A percentile compares a stretch with the other conserved stretches of the same genome.
Evolutionary conservation across 73 alveolate species (phyloP).

Genomic region (Blepharisma japonicum): DNA sequence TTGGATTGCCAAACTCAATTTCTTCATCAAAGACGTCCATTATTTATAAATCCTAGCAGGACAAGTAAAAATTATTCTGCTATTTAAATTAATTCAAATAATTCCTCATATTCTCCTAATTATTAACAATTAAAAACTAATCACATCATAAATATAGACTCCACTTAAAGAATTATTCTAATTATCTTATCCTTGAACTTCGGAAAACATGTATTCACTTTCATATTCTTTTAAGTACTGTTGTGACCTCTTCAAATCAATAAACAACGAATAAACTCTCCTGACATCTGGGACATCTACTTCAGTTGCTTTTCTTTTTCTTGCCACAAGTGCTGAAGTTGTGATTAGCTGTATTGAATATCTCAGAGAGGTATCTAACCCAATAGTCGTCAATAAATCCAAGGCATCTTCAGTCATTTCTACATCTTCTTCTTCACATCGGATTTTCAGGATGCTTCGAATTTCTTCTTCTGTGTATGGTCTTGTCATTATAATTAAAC

Average conservation of each 20-base stretch:
- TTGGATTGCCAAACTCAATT: too few relatives aligned
- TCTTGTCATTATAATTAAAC: conserved; percentile 87
- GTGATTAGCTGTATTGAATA: conserved; percentile 89
- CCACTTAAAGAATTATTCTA: too few relatives aligned
- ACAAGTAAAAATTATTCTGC: too few relatives aligned
- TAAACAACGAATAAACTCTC: conserved; percentile 86
- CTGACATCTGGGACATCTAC: conserved; percentile 90
- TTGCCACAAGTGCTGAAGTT: conserved; percentile 76
- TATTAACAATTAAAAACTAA: too few relatives aligned
- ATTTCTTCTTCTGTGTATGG: conserved; percentile 87
- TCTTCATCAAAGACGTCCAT: too few relatives aligned
- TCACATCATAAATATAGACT: too few relatives aligned
- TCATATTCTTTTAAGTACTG: conserved; percentile 84
- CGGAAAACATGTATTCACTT: conserved; percentile 69
- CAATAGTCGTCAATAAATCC: conserved; percentile 88
- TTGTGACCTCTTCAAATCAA: conserved; percentile 85
- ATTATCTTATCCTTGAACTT: conserved; percentile 31
- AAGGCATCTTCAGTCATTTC: conserved; percentile 93
- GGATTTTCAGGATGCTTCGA: conserved; percentile 83
- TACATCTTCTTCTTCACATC: conserved; percentile 96
- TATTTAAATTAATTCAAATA: too few relatives aligned
- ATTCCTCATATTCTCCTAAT: too few relatives aligned
- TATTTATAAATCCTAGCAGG: too few relatives aligned
- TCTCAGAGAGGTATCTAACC: conserved; percentile 90
- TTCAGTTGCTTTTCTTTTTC: conserved; percentile 82